phyloP scores from a whole-genome alignment of 2,329 filamentous ascomycete species.

The Fusarium austroafricanum region DNA sequence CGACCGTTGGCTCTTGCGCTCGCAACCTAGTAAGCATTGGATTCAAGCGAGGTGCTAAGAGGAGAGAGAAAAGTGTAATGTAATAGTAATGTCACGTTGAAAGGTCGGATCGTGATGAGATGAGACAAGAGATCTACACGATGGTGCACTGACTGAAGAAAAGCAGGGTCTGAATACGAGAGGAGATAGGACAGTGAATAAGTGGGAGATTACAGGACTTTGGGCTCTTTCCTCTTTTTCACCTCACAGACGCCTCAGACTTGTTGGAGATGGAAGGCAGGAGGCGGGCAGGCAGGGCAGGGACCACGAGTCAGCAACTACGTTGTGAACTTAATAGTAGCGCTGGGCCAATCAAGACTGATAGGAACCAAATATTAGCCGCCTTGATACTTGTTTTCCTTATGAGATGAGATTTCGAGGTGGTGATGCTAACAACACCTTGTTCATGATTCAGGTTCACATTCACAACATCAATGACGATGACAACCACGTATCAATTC shows the following conservation, averaged over 20 bases:
- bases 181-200: conserved; percentile 11
- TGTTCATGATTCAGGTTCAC: conserved; percentile 25
- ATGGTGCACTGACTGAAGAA: not conserved
- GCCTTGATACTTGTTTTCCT: not conserved
- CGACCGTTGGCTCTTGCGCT: conserved; percentile 3
- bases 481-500: not conserved
- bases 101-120: conserved; percentile 12
- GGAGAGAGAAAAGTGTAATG: conserved; percentile 19
- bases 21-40: conserved; percentile 7
- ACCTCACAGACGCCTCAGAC: conserved; percentile 6
- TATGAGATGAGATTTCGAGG: not conserved
- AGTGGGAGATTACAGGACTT: conserved; percentile 41
- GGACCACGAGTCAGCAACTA: conserved; percentile 11
- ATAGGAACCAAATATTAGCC: conserved; percentile 9
- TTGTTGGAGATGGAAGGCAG: conserved; percentile 17
- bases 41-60: conserved; percentile 32
- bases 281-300: not conserved
- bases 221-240: conserved; percentile 17
- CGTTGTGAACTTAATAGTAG: not conserved
- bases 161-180: conserved; percentile 25
- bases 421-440: conserved; percentile 2
- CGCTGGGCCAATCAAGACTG: conserved; percentile 19
- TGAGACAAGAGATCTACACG: conserved; percentile 27
- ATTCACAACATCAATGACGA: conserved; percentile 7
- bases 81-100: not conserved